phyloP scores from a whole-genome alignment of 768 basidiomycete genomes.

The Xerocomellus intermedius region DNA sequence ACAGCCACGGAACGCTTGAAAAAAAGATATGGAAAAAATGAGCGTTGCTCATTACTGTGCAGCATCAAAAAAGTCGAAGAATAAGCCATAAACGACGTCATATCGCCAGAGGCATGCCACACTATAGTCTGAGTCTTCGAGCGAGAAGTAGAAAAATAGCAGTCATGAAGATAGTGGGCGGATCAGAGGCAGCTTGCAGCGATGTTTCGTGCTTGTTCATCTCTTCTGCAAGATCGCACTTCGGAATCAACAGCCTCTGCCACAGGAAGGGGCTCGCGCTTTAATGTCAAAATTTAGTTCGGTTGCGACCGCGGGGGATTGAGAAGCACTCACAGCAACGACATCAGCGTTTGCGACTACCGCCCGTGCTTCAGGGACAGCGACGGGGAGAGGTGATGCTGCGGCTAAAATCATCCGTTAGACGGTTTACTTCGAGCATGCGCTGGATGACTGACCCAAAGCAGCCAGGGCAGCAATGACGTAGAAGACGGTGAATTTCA shows the following conservation, averaged over 20 bases:
- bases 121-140: neutral
- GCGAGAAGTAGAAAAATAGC: too few relatives aligned
- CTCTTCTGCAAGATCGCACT: neutral
- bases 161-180: neutral
- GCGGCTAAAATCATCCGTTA: slow-evolving; percentile 14
- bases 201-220: too few relatives aligned
- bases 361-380: slow-evolving; percentile 6
- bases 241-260: too few relatives aligned
- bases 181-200: slow-evolving; percentile 10
- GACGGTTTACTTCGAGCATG: neutral
- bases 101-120: slow-evolving; percentile 2
- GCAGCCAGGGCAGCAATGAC: slow-evolving; percentile 28
- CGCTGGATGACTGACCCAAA: slow-evolving; percentile 18
- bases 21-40: neutral
- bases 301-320: neutral
- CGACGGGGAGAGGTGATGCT: slow-evolving; percentile 28
- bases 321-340: slow-evolving; percentile 13
- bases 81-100: neutral
- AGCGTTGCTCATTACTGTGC: slow-evolving; percentile 2
- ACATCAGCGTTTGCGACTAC: slow-evolving; percentile 6
- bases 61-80: neutral
- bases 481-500: slow-evolving; percentile 29
- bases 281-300: neutral
- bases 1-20: slow-evolving; percentile 7
- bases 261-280: slow-evolving; percentile 10